A percentile compares a stretch with the other conserved stretches of the same genome.
phyloP scores from a whole-genome alignment of 192 early-diverging fungal genomes.

The Coemansia sp. region DNA sequence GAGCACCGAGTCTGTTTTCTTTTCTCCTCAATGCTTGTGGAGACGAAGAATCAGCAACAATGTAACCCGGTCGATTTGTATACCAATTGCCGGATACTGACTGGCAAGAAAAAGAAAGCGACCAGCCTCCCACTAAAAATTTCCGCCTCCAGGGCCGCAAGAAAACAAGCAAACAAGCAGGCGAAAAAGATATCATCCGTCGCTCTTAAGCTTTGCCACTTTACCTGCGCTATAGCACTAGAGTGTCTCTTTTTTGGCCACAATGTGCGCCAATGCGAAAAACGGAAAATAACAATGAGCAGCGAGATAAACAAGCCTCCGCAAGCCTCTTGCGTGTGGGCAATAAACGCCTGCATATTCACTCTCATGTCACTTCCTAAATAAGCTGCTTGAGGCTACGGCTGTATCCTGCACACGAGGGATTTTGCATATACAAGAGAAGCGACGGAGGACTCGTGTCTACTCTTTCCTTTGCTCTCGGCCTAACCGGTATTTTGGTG shows the following conservation, averaged over 20 bases:
- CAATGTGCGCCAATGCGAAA: neutral
- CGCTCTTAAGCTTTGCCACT: neutral
- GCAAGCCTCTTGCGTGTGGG: constrained; percentile 2
- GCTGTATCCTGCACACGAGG: constrained; percentile 6
- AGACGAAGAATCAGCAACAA: neutral
- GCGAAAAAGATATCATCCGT: neutral
- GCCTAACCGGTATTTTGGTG: no score
- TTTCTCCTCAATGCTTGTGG: neutral
- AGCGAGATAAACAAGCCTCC: constrained; percentile 8
- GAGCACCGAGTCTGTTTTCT: neutral
- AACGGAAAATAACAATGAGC: neutral
- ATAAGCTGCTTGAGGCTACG: constrained; percentile 7
- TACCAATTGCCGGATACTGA: neutral
- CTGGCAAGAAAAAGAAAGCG: no score
- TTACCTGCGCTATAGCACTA: neutral
- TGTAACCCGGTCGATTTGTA: no score
- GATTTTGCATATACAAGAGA: no score
- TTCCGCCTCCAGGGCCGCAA: no score
- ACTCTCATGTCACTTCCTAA: constrained; percentile 2
- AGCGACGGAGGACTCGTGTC: no score
- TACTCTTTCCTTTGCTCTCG: no score
- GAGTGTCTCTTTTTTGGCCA: neutral
- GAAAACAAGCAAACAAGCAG: no score
- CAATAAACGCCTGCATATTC: neutral
- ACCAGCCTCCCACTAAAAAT: no score